These are phyloP conservation scores for Ormosia semicastrata DNA, from an alignment of 306 rosid genomes.

Conservation along the genomic window DNA sequence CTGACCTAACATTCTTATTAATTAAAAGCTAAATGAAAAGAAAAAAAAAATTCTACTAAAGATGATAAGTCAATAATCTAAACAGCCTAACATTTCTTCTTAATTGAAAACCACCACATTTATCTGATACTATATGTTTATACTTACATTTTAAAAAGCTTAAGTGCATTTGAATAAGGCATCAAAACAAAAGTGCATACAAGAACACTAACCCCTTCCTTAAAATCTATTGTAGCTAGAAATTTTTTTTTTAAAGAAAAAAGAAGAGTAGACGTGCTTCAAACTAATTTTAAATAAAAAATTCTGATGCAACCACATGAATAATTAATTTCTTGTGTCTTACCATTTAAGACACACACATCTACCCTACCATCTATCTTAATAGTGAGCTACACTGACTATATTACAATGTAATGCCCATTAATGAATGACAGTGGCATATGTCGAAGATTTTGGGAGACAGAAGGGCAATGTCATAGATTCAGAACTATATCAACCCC, in stretches of 20 bases:
- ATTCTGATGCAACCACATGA: no score
- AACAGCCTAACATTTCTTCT: no score
- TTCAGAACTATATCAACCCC: constrained; percentile 43
- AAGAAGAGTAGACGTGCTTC: background rate
- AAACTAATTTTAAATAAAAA: background rate
- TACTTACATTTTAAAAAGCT: background rate
- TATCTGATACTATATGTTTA: background rate
- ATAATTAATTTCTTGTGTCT: no score
- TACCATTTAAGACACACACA: background rate
- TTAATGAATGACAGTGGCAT: constrained; percentile 25
- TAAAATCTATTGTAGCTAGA: background rate
- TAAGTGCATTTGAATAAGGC: background rate
- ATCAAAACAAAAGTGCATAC: background rate
- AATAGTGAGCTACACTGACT: background rate
- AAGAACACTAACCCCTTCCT: background rate
- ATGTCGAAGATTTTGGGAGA: constrained; percentile 2
- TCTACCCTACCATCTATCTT: background rate
- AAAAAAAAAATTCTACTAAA: background rate
- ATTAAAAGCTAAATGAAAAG: background rate
- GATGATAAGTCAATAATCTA: no score
- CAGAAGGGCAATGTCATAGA: constrained; percentile 36
- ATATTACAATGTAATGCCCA: background rate
- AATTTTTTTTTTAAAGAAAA: background rate
- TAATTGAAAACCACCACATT: no score
- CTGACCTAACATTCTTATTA: background rate